Conservation (phyloP, 352 stramenopile genomes). For the Globisporangium paddicum region DNA sequence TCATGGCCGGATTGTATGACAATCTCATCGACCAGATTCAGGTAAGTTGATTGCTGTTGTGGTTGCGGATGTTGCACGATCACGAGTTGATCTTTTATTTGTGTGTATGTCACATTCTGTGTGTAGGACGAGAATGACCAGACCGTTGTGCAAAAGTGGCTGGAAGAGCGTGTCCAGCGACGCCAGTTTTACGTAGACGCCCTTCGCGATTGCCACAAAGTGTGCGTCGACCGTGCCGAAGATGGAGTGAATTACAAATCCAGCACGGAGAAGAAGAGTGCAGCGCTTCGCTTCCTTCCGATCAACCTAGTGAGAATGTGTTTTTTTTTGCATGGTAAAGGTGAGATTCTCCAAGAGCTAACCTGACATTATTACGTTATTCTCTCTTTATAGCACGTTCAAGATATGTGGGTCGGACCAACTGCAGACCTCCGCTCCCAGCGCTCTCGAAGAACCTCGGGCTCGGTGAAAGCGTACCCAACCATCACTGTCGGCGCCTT, state of each 20-base stretch:
- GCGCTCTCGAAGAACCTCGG: constrained; percentile 51
- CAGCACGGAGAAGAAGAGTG: constrained; percentile 81
- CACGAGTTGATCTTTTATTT: background rate
- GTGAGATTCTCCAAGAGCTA: background rate
- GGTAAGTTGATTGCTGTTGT: constrained; percentile 10
- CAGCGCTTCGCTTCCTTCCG: constrained; percentile 64
- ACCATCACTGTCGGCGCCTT: constrained; percentile 78
- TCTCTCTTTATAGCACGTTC: constrained; percentile 45
- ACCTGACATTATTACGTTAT: background rate
- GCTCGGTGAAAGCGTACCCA: constrained; percentile 55
- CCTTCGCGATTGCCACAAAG: constrained; percentile 60
- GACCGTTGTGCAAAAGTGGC: constrained; percentile 60
- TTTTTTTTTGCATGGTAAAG: background rate
- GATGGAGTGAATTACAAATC: constrained; percentile 78
- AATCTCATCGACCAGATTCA: constrained; percentile 86
- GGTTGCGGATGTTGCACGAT: background rate
- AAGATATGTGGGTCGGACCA: constrained; percentile 82
- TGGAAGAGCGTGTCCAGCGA: constrained; percentile 65
- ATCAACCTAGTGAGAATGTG: constrained; percentile 61
- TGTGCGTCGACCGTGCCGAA: constrained; percentile 61
- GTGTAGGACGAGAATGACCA: constrained; percentile 67
- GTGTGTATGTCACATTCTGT: too few species aligned
- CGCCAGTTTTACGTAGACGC: constrained; percentile 66
- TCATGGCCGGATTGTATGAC: constrained; percentile 63
- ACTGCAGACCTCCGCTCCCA: constrained; percentile 64